Percentiles rank a stretch among this genome's conserved stretches.
Conservation (phyloP, 768 basidiomycete species). For the Rhodocollybia butyracea region DNA sequence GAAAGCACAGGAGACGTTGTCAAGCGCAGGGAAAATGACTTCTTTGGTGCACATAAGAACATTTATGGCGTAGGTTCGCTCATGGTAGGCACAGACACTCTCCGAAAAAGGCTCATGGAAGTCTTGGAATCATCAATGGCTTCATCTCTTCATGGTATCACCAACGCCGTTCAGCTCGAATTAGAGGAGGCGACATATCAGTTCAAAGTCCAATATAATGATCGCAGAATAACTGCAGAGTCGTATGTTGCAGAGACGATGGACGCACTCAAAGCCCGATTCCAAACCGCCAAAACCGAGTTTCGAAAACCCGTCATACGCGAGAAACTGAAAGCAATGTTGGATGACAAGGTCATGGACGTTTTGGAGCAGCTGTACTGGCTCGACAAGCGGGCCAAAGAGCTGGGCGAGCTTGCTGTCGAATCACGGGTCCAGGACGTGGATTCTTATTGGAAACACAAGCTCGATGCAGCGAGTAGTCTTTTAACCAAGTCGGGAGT, state of each 20-base stretch:
- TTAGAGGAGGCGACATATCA: slow-evolving; percentile 97
- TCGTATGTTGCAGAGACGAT: slow-evolving; percentile 98
- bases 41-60: slow-evolving; percentile 61
- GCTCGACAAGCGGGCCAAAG: slow-evolving; percentile 82
- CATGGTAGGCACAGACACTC: slow-evolving; percentile 89
- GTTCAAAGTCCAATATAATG: slow-evolving; percentile 99
- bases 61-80: slow-evolving; percentile 62
- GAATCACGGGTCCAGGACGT: slow-evolving; percentile 73
- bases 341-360: slow-evolving; percentile 96
- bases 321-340: slow-evolving; percentile 83
- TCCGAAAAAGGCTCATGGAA: slow-evolving; percentile 90
- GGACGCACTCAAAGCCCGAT: slow-evolving; percentile 85
- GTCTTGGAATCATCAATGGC: slow-evolving; percentile 98
- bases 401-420: slow-evolving; percentile 67
- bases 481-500: slow-evolving; percentile 95
- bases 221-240: slow-evolving; percentile 90
- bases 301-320: slow-evolving; percentile 91
- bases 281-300: slow-evolving; percentile 79
- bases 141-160: slow-evolving; percentile 90
- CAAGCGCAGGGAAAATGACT: slow-evolving; percentile 60
- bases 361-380: slow-evolving; percentile 97
- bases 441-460: slow-evolving; percentile 93
- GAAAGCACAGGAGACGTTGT: slow-evolving; percentile 51
- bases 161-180: slow-evolving; percentile 95
- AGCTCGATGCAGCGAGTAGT: slow-evolving; percentile 90